Base-by-base conservation (phyloP, 192 early-diverging fungal species). In the Pilobolus umbonatus region DNA sequence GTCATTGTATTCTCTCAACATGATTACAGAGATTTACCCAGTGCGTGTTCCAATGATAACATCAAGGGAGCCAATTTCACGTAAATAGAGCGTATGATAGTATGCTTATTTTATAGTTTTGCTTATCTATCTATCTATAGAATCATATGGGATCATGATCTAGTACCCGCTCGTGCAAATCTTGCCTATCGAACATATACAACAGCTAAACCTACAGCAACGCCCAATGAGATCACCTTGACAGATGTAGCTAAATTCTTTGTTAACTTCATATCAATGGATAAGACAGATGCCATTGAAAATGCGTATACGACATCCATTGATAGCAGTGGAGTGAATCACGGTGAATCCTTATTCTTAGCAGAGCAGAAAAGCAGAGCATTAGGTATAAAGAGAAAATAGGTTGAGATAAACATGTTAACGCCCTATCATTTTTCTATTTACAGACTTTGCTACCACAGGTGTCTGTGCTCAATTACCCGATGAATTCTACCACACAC, bases 1-100 rank as follows among this genome's bases (percentile, higher is more conserved):
- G 88, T 90, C 2, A 65, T 91, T 1, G 88, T 88, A 0, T 91
- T 88, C 52, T 80, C 82, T 17, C 71, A 79, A 38, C 64, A 72
- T 21, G 87, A 87, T 3, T 49, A 72, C 2, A 72, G 85, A 7
- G 79, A 78, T 43, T 62, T 88, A 38, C 85, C 87, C 0, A 85
- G 81, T 39, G 77, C 79, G 72, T 82, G 85, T 52, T 74, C 77
- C 44, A 87, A 86, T 21, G 88, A 87, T 8, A 83, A 88, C 64
- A 61, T 88, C 8, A 87, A 87, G 52, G 88, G 86, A 7, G 87
- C 88, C 56, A 70, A 78, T 52, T 83, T 53, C 53, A 82, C 72
- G 78, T 83, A 66, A 60, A 67, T 64, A 36, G n/a, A n/a, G n/a
- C n/a, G n/a, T n/a, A n/a, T n/a, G n/a, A n/a, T n/a, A n/a, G n/a